phyloP scores from a whole-genome alignment of 2,329 filamentous ascomycete genomes.

The Botrytis galanthina region DNA sequence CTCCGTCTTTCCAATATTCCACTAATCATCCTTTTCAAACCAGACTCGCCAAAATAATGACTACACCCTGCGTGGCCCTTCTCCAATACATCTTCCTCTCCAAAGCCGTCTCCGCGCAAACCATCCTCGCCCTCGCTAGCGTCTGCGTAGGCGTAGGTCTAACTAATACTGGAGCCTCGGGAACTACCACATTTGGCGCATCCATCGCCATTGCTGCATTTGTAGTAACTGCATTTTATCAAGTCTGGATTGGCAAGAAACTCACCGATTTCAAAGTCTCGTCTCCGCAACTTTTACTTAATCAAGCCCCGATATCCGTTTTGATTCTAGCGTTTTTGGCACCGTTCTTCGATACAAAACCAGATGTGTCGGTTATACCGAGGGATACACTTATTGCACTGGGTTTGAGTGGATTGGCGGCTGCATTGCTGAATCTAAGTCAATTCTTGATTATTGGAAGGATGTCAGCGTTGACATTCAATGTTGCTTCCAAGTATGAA shows the following conservation, averaged over 20 bases:
- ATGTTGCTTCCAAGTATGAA: slow-evolving; percentile 37
- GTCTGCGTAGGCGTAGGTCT: slow-evolving; percentile 46
- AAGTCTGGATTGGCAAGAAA: slow-evolving; percentile 50
- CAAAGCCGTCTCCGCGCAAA: slow-evolving; percentile 43
- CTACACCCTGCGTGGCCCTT: slow-evolving; percentile 46
- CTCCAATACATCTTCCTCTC: slow-evolving; percentile 46
- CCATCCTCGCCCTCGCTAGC: slow-evolving; percentile 43
- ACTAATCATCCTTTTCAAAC: background rate
- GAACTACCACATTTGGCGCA: slow-evolving; percentile 42
- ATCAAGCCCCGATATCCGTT: slow-evolving; percentile 47
- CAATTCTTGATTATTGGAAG: slow-evolving; percentile 43
- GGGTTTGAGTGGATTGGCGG: slow-evolving; percentile 44
- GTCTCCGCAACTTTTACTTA: slow-evolving; percentile 45
- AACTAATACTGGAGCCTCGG: slow-evolving; percentile 44
- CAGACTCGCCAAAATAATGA: slow-evolving; percentile 48
- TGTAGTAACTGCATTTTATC: slow-evolving; percentile 46
- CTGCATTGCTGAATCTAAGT: slow-evolving; percentile 41
- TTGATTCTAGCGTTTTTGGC: slow-evolving; percentile 44
- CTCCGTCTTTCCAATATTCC: background rate
- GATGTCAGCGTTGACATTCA: slow-evolving; percentile 37
- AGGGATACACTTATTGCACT: slow-evolving; percentile 43
- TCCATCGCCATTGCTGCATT: slow-evolving; percentile 46
- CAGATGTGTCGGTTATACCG: slow-evolving; percentile 37
- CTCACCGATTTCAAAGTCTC: slow-evolving; percentile 46
- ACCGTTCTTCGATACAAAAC: slow-evolving; percentile 44